A percentile compares a stretch with the other conserved stretches of the same genome.
Evolutionary conservation across 768 basidiomycete genomes (phyloP).

Genomic region (Calocera cornea): DNA sequence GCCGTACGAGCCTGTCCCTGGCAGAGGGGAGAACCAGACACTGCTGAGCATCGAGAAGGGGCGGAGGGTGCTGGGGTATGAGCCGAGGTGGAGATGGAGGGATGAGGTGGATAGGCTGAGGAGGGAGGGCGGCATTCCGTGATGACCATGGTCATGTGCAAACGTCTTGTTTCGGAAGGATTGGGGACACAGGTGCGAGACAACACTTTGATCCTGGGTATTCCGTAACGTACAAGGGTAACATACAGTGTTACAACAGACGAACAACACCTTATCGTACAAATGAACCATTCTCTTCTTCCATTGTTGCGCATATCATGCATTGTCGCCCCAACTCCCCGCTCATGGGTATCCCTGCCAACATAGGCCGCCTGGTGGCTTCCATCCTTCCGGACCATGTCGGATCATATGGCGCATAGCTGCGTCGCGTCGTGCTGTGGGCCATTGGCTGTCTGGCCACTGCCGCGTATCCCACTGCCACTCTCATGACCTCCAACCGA

Average conservation of each 20-base stretch:
- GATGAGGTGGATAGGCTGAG: conserved; percentile 15
- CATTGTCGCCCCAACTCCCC: no score
- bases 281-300: no score
- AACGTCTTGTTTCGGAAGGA: no score
- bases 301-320: no score
- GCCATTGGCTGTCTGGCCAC: background rate
- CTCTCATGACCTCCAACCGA: background rate
- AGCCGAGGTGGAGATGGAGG: conserved; percentile 67
- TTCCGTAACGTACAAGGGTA: no score
- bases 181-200: background rate
- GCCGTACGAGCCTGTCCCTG: conserved; percentile 5
- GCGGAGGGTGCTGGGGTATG: conserved; percentile 14
- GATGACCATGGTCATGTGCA: background rate
- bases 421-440: background rate
- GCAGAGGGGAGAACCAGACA: conserved; percentile 10
- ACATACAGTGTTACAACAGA: no score
- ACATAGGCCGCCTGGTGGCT: no score
- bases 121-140: background rate
- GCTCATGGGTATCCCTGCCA: no score
- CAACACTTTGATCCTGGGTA: no score
- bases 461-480: background rate
- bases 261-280: no score
- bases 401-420: background rate
- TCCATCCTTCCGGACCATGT: no score
- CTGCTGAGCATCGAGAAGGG: conserved; percentile 16